Conservation (phyloP, 805 yeast species). For the Wickerhamomyces strasburgensis region DNA sequence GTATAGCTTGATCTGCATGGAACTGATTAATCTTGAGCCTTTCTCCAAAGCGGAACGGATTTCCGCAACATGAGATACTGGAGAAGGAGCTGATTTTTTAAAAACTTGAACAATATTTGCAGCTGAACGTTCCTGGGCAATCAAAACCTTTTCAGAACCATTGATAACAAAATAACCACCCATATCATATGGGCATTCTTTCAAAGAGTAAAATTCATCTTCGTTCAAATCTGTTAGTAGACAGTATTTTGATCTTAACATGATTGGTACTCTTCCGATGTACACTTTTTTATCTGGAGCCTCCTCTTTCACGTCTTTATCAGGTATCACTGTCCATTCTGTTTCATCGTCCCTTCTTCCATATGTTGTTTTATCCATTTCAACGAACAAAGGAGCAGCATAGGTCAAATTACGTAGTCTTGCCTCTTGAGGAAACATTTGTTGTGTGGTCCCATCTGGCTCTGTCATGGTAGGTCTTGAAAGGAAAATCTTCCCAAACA, state of each 20-base stretch:
- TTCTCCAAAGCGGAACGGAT: constrained; percentile 95
- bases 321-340: constrained; percentile 54
- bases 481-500: constrained; percentile 95
- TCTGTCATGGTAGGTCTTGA: constrained; percentile 98
- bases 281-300: constrained; percentile 69
- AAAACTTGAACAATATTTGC: constrained; percentile 98
- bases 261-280: constrained; percentile 96
- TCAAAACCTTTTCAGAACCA: constrained; percentile 96
- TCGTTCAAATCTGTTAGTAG: constrained; percentile 85
- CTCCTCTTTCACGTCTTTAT: constrained; percentile 49
- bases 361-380: constrained; percentile 86
- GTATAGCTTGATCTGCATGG: constrained; percentile 88
- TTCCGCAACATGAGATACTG: constrained; percentile 93
- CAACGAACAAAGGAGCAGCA: constrained; percentile 93
- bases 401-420: constrained; percentile 93
- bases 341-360: constrained; percentile 74
- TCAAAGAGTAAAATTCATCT: constrained; percentile 88
- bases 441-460: constrained; percentile 99
- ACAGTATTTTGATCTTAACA: constrained; percentile 96
- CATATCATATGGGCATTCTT: constrained; percentile 99
- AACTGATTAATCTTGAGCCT: constrained; percentile 91
- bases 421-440: constrained; percentile 97
- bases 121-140: constrained; percentile 98
- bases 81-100: constrained; percentile 96
- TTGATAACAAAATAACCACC: constrained; percentile 98